Evolutionary conservation across 139 green algal genomes (phyloP).

Genomic region (Astrephomene gubernaculifera): DNA sequence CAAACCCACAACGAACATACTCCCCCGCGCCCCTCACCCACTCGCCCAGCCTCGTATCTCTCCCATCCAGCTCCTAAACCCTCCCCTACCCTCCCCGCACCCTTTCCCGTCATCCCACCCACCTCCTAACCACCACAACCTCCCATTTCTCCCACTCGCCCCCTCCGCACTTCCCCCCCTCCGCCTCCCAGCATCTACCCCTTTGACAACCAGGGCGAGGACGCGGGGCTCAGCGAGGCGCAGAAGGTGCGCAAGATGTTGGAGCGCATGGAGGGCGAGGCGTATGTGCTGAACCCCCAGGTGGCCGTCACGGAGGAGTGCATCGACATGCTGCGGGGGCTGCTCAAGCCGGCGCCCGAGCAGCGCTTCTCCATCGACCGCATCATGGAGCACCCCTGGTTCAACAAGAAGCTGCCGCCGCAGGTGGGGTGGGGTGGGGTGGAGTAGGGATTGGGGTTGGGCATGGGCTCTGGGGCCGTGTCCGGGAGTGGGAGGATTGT

Average conservation of each 20-base stretch:
- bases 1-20: no score
- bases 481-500: no score
- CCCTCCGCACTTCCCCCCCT: not conserved
- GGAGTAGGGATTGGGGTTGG: not conserved
- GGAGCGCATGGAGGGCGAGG: constrained; percentile 79
- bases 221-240: constrained; percentile 26
- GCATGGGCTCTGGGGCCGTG: no score
- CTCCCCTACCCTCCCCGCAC: no score
- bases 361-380: constrained; percentile 66
- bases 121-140: no score
- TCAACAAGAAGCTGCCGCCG: constrained; percentile 73
- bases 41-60: no score
- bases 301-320: constrained; percentile 58
- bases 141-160: not conserved
- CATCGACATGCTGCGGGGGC: constrained; percentile 60
- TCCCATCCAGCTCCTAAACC: no score
- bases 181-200: constrained; percentile 47
- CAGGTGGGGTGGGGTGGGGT: constrained; percentile 30
- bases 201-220: constrained; percentile 55
- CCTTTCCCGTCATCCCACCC: not conserved
- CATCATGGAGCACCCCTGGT: constrained; percentile 85
- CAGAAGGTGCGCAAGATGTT: constrained; percentile 68
- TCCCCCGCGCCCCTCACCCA: no score
- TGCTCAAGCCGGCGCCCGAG: constrained; percentile 61
- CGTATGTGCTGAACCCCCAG: constrained; percentile 66